A percentile compares a stretch with the other conserved stretches of the same genome.
Evolutionary conservation across 2,329 filamentous ascomycete genomes (phyloP).

Genomic region (Diplodia seriata): DNA sequence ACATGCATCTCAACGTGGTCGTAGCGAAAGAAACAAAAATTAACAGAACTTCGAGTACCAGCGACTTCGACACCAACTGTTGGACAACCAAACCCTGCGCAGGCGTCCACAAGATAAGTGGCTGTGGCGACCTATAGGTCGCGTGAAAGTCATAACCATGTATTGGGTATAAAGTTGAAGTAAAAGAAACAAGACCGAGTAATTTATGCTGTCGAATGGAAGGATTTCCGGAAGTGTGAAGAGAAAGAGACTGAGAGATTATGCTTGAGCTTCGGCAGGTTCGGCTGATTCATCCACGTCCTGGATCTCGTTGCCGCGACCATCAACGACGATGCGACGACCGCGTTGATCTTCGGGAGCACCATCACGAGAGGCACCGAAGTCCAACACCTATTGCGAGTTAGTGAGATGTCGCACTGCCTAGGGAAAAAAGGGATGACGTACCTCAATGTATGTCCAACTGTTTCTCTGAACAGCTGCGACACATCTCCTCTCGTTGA

Average conservation of each 20-base stretch:
- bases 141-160: constrained; percentile 26
- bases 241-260: background rate
- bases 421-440: constrained; percentile 41
- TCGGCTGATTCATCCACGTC: constrained; percentile 42
- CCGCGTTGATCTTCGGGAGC: constrained; percentile 78
- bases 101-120: background rate
- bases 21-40: background rate
- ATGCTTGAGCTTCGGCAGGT: constrained; percentile 9
- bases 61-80: constrained; percentile 2
- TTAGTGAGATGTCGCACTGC: constrained; percentile 45
- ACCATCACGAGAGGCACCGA: constrained; percentile 91
- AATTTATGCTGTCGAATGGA: constrained; percentile 2
- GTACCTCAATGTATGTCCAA: constrained; percentile 94
- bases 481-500: constrained; percentile 93
- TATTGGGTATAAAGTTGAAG: constrained; percentile 31
- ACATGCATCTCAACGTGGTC: constrained; percentile 11
- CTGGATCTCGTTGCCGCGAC: constrained; percentile 46
- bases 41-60: background rate
- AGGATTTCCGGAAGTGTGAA: background rate
- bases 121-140: constrained; percentile 1
- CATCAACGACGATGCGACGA: constrained; percentile 69
- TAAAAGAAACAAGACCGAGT: background rate
- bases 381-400: constrained; percentile 82
- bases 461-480: constrained; percentile 93
- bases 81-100: background rate